Conservation (phyloP, 805 yeast genomes). For the Hanseniaspora singularis region DNA sequence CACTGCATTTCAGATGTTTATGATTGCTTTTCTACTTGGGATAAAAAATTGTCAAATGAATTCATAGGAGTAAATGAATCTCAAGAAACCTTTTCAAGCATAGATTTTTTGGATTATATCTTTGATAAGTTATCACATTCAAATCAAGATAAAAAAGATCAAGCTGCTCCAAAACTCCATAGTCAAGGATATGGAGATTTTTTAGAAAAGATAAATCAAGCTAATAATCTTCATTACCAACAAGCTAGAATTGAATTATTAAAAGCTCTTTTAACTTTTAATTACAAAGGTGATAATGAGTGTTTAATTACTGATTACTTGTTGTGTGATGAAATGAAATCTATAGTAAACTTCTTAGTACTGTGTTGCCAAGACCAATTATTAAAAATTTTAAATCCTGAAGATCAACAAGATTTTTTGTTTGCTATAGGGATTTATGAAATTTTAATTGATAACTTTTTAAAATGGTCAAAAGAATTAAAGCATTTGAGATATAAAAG, state of each 20-base stretch:
- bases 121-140: conserved; percentile 2
- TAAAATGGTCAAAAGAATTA: conserved; percentile 26
- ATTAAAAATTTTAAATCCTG: conserved; percentile 19
- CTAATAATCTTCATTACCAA: conserved; percentile 28
- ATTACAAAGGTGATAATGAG: conserved; percentile 15
- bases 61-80: conserved; percentile 18
- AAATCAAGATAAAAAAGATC: conserved; percentile 15
- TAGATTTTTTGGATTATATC: conserved; percentile 16
- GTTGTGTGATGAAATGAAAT: conserved; percentile 32
- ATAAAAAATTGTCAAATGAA: conserved; percentile 26
- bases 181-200: conserved; percentile 21
- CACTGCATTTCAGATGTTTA: conserved; percentile 25
- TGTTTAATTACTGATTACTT: conserved; percentile 30
- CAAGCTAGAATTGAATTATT: conserved; percentile 31
- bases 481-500: conserved; percentile 27
- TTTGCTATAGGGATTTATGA: conserved; percentile 34
- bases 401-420: conserved; percentile 16
- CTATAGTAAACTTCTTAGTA: conserved; percentile 27
- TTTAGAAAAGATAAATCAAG: conserved; percentile 23
- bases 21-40: conserved; percentile 30
- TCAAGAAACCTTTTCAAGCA: not conserved
- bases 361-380: conserved; percentile 25
- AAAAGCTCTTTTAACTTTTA: conserved; percentile 19
- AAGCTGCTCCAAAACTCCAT: conserved; percentile 16
- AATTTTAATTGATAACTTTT: conserved; percentile 35